Evolutionary conservation across 768 basidiomycete genomes (phyloP).

Genomic region (Fistulinella prunicolor): DNA sequence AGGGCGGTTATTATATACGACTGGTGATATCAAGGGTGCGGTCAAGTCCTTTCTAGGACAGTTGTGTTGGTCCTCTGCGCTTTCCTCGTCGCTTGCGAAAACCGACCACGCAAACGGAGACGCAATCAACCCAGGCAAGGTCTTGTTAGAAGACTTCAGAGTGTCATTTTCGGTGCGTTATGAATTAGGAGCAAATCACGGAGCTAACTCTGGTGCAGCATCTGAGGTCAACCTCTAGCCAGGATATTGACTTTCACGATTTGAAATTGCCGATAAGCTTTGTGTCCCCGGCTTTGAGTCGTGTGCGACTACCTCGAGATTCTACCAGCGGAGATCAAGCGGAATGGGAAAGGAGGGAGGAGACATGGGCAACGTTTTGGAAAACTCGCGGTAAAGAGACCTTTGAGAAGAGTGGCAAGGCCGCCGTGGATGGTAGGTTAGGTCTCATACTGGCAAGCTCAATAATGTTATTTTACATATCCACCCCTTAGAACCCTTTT

Average conservation of each 20-base stretch:
- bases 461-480: not conserved
- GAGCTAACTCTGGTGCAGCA: constrained; percentile 49
- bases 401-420: constrained; percentile 55
- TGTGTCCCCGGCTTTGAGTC: constrained; percentile 55
- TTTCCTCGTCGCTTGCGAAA: constrained; percentile 17
- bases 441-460: not conserved
- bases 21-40: constrained; percentile 78
- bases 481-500: constrained; percentile 58
- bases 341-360: constrained; percentile 65
- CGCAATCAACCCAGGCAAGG: constrained; percentile 50
- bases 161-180: constrained; percentile 76
- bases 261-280: constrained; percentile 67
- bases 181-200: not conserved
- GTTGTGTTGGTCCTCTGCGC: constrained; percentile 46
- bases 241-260: constrained; percentile 39
- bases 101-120: constrained; percentile 16
- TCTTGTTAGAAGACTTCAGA: constrained; percentile 84
- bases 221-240: constrained; percentile 56
- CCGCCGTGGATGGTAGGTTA: constrained; percentile 58
- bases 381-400: constrained; percentile 50
- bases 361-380: constrained; percentile 63
- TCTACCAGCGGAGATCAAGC: constrained; percentile 39
- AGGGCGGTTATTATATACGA: constrained; percentile 88
- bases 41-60: constrained; percentile 75
- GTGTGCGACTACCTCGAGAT: constrained; percentile 55